A percentile compares a stretch with the other conserved stretches of the same genome.
Conservation (phyloP, 2,329 filamentous ascomycete genomes). For the Hymenoscyphus salicellus region DNA sequence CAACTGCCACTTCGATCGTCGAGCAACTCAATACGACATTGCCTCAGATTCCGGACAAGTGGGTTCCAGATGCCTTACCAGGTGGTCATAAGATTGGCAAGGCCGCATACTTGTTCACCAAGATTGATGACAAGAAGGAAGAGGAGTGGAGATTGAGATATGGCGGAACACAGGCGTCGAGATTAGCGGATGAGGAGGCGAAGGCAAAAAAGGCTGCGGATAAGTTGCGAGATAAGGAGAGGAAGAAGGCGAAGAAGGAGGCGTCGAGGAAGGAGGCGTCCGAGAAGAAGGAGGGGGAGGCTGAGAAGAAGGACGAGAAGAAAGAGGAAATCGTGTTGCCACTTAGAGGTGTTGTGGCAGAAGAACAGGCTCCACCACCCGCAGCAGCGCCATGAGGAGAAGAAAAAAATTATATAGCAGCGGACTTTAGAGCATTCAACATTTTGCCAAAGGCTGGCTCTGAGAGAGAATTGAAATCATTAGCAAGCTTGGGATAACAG, state of each 20-base stretch:
- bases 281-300: conserved; percentile 15
- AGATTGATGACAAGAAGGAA: conserved; percentile 77
- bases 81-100: conserved; percentile 79
- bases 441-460: neutral
- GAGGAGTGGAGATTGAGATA: conserved; percentile 79
- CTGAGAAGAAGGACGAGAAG: conserved; percentile 32
- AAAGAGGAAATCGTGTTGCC: conserved; percentile 25
- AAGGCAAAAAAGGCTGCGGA: conserved; percentile 37
- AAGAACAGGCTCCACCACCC: conserved; percentile 36
- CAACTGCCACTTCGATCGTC: conserved; percentile 72
- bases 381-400: conserved; percentile 30
- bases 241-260: conserved; percentile 45
- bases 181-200: conserved; percentile 69
- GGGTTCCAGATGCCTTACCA: conserved; percentile 59
- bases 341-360: conserved; percentile 30
- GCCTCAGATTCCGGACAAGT: conserved; percentile 63
- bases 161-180: conserved; percentile 62
- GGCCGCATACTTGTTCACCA: conserved; percentile 75
- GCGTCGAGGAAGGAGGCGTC: conserved; percentile 39
- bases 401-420: neutral
- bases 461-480: neutral
- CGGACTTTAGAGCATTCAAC: neutral
- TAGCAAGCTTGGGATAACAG: neutral
- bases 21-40: conserved; percentile 64
- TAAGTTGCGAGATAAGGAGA: conserved; percentile 44